Evolutionary conservation across 305 asterid species (phyloP), one percentile per base, ranked within the genome.

Genomic region (Fraxinus paxiana): DNA sequence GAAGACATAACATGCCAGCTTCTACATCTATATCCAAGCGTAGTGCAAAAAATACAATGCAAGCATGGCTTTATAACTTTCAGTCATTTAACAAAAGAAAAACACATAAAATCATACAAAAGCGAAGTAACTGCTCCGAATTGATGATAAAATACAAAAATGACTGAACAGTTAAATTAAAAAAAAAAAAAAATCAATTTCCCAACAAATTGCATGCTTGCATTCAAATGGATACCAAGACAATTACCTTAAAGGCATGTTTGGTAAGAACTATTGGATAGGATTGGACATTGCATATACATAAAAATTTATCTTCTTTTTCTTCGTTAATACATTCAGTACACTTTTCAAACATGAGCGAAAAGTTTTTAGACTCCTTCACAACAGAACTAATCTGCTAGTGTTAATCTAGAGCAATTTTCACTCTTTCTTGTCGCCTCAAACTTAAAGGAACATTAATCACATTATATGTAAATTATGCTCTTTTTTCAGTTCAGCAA

Each of bases 1-100:
- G 63, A 51, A 51, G 24, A n/a, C 63, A 5, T n/a, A 51, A 51
- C 63, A n/a, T 51, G 22, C 63, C 63, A 51, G 9, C 22, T 51
- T 51, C 63, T 51, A 15, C 22, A 51, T 51, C 22, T 51, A 51
- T 51, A 51, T 51, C 22, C 63, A 51, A 46, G 18, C 2, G 22
- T 51, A n/a, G 24, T 4, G 22, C 9, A 6, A 41, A 10, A 43
- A 12, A 7, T 13, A 51, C 30, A 51, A 76, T 6, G 3, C 24
- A 9, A 20, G 63, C 24, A 6, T 56, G 22, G 46, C 67, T 9
- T 18, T 22, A 13, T 24, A 63, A 26, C 70, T 76, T 72, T 5
- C 22, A 46, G 5, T 17, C 38, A 13, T 69, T 76, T 67, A 72
- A 43, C 71, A 56, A 75, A 81, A 63, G 86, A 84, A 83, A 87